These are phyloP conservation scores for Scutellaria minor DNA, from an alignment of 257 asterid genomes.

Conservation along the genomic window DNA sequence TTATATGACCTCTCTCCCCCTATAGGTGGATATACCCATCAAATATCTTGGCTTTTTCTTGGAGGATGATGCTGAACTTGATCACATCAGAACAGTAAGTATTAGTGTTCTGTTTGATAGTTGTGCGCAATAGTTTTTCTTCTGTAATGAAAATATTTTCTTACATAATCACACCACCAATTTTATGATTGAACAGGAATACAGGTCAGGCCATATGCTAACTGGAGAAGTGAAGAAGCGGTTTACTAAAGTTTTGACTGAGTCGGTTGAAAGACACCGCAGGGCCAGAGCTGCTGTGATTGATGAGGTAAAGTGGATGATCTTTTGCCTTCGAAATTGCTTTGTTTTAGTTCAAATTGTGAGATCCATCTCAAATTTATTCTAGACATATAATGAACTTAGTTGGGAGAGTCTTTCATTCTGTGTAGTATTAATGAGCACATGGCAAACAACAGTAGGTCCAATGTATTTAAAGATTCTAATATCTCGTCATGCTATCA, in stretches of 20 bases:
- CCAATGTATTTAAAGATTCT: not conserved
- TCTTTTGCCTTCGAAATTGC: not conserved
- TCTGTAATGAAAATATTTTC: not conserved
- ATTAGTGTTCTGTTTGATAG: not conserved
- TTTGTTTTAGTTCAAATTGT: not conserved
- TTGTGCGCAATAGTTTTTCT: not conserved
- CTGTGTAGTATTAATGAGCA: not conserved
- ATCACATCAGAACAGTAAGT: conserved; percentile 61
- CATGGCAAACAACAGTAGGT: not conserved
- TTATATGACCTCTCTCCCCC: not conserved
- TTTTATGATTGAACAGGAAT: conserved; percentile 59
- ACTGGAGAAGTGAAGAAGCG: conserved; percentile 91
- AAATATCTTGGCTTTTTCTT: conserved; percentile 64
- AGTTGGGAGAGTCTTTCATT: not conserved
- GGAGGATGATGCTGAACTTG: conserved; percentile 64
- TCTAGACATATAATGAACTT: not conserved
- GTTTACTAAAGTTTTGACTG: conserved; percentile 73
- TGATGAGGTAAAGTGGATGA: conserved; percentile 64
- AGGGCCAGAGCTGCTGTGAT: conserved; percentile 88
- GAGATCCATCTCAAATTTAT: not conserved
- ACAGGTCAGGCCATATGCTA: conserved; percentile 88
- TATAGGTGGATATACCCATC: conserved; percentile 79
- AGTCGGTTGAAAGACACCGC: conserved; percentile 80
- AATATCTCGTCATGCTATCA: not conserved
- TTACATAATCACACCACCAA: not conserved